Evolutionary conservation across 768 basidiomycete genomes (phyloP), one percentile per base, ranked within the genome.

Genomic region (Mycena crocata): DNA sequence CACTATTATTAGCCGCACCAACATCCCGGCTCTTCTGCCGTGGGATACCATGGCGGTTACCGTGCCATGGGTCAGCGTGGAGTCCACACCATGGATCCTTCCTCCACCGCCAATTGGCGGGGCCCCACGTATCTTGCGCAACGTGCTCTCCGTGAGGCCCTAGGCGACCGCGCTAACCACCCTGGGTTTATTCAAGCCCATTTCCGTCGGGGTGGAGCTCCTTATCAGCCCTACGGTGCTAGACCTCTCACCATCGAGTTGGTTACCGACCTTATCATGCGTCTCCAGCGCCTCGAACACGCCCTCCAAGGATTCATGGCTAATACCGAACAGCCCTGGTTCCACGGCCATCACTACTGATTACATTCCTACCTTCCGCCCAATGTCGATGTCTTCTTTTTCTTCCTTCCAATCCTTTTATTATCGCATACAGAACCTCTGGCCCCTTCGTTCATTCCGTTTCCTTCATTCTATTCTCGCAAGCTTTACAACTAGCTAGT

Each of bases 281-380:
- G 26, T 19, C 42, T 57, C 57, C 57, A 57, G 23, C 44, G 44
- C 57, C 34, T 59, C 14, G 57, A 59, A 34, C 57, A 35, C 8
- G 34, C 35, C 26, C 34, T 59, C 46, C 26, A 59, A 1, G 34
- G 19, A 6, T 26, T 58, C 21, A 7, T 12, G 17, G 52, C 37
- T 28, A 24, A 37, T n/a, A 7, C 35, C 23, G 44, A 35, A 19
- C 45, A 28, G 3, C 32, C 35, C 17, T 58, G 57, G 57, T 17
- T 58, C 34, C 19, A 23, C 6, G 9, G 26, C 45, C 45, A 30
- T 1, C 49, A 35, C 34, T 37, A 21, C 10, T 30, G 9, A 21
- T 6, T n/a, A 13, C 6, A 5, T 17, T 10, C 21, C 7, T 56
- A 8, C 28, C 12, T 2, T 39, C 21, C 39, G 2, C 21, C 21